Conservation (phyloP, 164 flowering plant genomes). For the Nymphaea thermarum region DNA sequence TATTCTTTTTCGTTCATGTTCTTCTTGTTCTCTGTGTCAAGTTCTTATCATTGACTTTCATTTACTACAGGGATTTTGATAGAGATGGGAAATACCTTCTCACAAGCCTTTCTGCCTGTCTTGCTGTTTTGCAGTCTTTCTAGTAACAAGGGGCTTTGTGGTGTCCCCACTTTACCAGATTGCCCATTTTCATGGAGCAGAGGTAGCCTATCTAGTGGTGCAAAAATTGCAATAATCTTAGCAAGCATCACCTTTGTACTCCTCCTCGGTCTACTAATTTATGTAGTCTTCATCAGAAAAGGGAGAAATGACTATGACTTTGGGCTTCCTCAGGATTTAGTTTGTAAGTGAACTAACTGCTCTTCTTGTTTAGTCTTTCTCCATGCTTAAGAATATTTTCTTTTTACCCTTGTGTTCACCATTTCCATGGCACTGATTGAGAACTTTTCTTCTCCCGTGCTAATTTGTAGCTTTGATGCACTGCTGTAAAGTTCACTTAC, state of each 20-base stretch:
- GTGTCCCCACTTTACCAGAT: conserved; percentile 68
- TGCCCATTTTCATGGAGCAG: conserved; percentile 80
- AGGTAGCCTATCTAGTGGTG: conserved; percentile 60
- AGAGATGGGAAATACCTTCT: too few species aligned
- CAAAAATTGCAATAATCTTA: conserved; percentile 67
- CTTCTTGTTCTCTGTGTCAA: too few species aligned
- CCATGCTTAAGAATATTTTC: not conserved
- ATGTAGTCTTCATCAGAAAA: conserved; percentile 53
- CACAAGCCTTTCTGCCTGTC: too few species aligned
- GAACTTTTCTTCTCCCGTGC: too few species aligned
- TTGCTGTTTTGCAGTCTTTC: conserved; percentile 41
- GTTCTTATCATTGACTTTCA: too few species aligned
- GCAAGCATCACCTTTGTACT: conserved; percentile 36
- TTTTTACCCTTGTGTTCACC: too few species aligned
- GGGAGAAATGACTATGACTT: conserved; percentile 83
- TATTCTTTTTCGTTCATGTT: too few species aligned
- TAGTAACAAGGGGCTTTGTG: conserved; percentile 88
- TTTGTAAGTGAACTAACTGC: conserved; percentile 46
- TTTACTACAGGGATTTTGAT: too few species aligned
- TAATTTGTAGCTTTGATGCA: too few species aligned
- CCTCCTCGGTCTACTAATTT: conserved; percentile 31
- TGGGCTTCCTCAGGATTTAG: conserved; percentile 73
- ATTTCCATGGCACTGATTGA: too few species aligned
- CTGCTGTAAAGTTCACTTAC: too few species aligned
- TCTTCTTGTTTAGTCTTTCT: not conserved